phyloP scores from a whole-genome alignment of 768 basidiomycete species.

The Mycena amicta region DNA sequence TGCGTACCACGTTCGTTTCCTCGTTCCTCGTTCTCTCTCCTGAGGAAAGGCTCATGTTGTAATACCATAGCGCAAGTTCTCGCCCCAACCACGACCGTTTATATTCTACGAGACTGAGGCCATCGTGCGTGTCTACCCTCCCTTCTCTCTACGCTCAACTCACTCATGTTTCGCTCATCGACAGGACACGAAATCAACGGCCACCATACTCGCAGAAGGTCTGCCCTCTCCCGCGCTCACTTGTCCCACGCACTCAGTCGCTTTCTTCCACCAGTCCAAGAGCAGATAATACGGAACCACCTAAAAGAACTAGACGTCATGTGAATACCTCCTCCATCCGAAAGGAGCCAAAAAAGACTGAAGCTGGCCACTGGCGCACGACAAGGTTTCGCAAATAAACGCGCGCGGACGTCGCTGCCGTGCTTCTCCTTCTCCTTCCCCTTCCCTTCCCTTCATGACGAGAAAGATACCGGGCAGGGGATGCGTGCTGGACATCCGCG shows the following conservation, averaged over 20 bases:
- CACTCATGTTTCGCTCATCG: no score
- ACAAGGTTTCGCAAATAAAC: slow-evolving; percentile 5
- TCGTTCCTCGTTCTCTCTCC: background rate
- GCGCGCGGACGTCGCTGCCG: background rate
- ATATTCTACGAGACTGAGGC: slow-evolving; percentile 74
- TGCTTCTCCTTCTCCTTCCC: no score
- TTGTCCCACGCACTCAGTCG: no score
- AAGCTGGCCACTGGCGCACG: no score
- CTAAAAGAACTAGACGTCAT: slow-evolving; percentile 33
- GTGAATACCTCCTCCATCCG: slow-evolving; percentile 18
- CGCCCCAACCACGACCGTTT: slow-evolving; percentile 56
- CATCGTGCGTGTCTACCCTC: slow-evolving; percentile 51
- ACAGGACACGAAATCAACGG: slow-evolving; percentile 46
- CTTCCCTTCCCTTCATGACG: no score
- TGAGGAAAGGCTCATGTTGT: background rate
- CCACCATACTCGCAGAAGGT: slow-evolving; percentile 39
- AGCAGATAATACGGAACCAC: slow-evolving; percentile 43
- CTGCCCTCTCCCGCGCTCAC: no score
- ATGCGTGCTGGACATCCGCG: no score
- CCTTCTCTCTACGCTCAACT: background rate
- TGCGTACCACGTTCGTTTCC: slow-evolving; percentile 44
- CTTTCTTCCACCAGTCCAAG: no score
- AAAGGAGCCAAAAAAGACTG: no score
- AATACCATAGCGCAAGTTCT: slow-evolving; percentile 41
- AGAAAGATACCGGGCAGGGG: no score